phyloP scores from a whole-genome alignment of 139 green algal species.

The Chlorella sp. region DNA sequence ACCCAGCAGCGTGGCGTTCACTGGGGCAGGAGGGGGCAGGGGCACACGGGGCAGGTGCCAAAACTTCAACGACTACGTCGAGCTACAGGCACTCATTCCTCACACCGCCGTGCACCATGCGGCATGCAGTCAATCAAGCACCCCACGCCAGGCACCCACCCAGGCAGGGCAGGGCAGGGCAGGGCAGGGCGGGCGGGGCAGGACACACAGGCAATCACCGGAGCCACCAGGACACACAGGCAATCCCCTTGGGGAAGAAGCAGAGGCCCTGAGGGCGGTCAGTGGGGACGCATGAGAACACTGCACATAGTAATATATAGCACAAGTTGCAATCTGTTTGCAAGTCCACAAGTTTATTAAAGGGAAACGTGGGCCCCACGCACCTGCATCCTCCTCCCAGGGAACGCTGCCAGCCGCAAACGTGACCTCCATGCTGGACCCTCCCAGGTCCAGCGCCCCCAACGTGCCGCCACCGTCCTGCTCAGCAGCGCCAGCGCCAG shows the following conservation, averaged over 20 bases:
- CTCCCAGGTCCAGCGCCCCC: conserved; percentile 81
- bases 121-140: background rate
- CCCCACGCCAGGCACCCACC: background rate
- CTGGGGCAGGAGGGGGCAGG: conserved; percentile 18
- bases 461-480: conserved; percentile 46
- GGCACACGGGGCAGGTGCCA: background rate
- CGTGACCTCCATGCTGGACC: conserved; percentile 80
- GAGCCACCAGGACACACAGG: too few species aligned
- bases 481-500: background rate
- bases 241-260: too few species aligned
- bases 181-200: background rate
- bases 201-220: too few species aligned
- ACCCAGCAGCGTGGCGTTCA: conserved; percentile 54
- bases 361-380: background rate
- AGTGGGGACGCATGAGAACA: too few species aligned
- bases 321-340: too few species aligned
- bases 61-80: too few species aligned
- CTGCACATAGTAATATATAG: too few species aligned
- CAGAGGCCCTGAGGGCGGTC: too few species aligned
- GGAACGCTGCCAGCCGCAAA: conserved; percentile 40
- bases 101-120: background rate
- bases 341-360: too few species aligned
- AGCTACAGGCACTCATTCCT: too few species aligned
- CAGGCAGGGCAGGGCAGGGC: background rate
- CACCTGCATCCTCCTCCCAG: conserved; percentile 15